These are phyloP conservation scores for Sorghum bicolor DNA, from an alignment of 176 grass and related monocot genomes.

Conservation along the genomic window DNA sequence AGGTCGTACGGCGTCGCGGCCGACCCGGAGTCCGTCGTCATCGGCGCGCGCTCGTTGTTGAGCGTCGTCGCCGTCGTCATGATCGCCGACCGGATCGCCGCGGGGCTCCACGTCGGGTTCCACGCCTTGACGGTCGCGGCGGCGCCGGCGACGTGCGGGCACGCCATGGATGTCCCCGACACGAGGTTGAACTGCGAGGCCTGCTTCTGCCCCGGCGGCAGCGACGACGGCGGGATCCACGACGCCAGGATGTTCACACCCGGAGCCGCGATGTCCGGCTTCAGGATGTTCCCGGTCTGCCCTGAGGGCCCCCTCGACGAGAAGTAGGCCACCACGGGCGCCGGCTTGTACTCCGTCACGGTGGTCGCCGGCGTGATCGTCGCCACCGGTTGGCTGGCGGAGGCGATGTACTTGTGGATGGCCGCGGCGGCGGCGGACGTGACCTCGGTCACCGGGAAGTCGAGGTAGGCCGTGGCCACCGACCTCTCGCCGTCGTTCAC, in stretches of 20 bases:
- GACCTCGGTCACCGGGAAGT: constrained; percentile 63
- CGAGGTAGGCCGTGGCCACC: constrained; percentile 48
- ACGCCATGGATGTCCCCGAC: constrained; percentile 93
- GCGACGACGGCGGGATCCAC: constrained; percentile 58
- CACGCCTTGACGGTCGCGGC: constrained; percentile 68
- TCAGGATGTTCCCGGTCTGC: constrained; percentile 61
- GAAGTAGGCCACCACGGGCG: constrained; percentile 77
- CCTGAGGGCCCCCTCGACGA: constrained; percentile 64
- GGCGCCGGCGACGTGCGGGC: constrained; percentile 69
- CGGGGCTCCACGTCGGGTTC: constrained; percentile 86
- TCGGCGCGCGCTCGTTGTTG: constrained; percentile 47
- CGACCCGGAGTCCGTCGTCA: constrained; percentile 48
- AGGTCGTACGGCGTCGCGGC: constrained; percentile 61
- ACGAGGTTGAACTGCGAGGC: constrained; percentile 72
- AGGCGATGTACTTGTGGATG: constrained; percentile 63
- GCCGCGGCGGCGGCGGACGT: constrained; percentile 37
- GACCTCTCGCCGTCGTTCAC: constrained; percentile 34
- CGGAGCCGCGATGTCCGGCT: constrained; percentile 81
- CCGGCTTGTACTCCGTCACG: constrained; percentile 72
- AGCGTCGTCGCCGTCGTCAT: constrained; percentile 77
- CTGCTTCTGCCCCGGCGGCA: constrained; percentile 61
- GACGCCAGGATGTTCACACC: constrained; percentile 90
- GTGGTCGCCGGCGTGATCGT: constrained; percentile 63
- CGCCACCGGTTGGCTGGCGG: constrained; percentile 65
- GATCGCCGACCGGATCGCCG: constrained; percentile 77